Conservation (phyloP, 192 early-diverging fungal species). For the Ambispora gerdemannii region DNA sequence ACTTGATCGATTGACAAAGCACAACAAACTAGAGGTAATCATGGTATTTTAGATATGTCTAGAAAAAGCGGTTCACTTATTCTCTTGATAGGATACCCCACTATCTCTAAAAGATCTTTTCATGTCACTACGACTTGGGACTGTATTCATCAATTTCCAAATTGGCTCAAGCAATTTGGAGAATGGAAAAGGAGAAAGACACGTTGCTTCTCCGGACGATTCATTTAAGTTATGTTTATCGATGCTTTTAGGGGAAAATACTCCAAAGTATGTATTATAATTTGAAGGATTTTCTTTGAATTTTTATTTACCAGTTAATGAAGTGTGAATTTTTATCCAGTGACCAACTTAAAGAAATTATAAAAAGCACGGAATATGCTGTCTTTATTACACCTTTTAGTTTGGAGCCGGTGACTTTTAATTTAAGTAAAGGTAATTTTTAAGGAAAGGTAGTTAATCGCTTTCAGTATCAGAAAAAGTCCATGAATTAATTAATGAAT, state of each 20-base stretch:
- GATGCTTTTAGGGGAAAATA: constrained; percentile 5
- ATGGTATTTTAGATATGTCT: too few species aligned
- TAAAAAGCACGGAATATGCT: constrained; percentile 14
- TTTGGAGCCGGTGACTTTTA: constrained; percentile 19
- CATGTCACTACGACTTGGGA: constrained; percentile 6
- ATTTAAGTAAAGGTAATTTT: constrained; percentile 18
- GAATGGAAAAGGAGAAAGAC: background rate
- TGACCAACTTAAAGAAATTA: background rate
- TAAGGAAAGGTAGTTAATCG: too few species aligned
- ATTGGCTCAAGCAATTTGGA: background rate
- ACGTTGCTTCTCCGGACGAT: background rate
- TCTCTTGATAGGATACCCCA: background rate
- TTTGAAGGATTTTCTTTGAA: background rate
- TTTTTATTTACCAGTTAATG: too few species aligned
- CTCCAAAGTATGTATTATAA: constrained; percentile 11
- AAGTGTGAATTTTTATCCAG: background rate
- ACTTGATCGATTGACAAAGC: background rate
- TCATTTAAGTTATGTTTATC: constrained; percentile 1
- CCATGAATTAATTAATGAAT: background rate
- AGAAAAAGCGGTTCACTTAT: too few species aligned
- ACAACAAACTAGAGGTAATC: background rate
- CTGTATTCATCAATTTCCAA: constrained; percentile 12
- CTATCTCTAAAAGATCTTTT: constrained; percentile 10
- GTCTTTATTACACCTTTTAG: constrained; percentile 22
- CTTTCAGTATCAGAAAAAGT: background rate